A percentile compares a stretch with the other conserved stretches of the same genome.
Evolutionary conservation across 129 eudicot species (phyloP).

Genomic region (Chrysanthemum makinoi): DNA sequence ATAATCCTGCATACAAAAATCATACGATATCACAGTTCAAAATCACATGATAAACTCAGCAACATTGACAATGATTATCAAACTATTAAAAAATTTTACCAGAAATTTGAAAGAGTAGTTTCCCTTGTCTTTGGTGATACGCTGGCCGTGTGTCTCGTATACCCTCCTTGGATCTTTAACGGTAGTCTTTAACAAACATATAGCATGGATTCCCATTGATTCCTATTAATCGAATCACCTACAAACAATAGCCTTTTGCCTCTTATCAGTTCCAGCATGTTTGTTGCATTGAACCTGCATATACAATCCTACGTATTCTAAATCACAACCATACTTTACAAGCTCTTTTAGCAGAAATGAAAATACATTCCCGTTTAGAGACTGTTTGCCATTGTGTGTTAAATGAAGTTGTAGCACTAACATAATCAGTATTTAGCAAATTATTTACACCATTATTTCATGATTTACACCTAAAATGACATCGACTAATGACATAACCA

Average conservation of each 20-base stretch:
- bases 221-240: constrained; percentile 94
- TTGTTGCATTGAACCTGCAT: constrained; percentile 72
- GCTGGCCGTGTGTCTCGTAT: constrained; percentile 67
- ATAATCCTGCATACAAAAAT: constrained; percentile 51
- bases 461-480: no score
- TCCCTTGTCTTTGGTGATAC: constrained; percentile 75
- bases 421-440: no score
- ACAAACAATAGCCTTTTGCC: constrained; percentile 89
- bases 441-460: no score
- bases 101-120: constrained; percentile 79
- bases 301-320: neutral
- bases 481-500: no score
- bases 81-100: constrained; percentile 35
- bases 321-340: constrained; percentile 7
- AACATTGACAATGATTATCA: neutral
- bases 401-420: no score
- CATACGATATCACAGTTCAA: neutral
- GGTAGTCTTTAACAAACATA: constrained; percentile 77
- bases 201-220: constrained; percentile 97
- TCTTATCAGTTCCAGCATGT: constrained; percentile 70
- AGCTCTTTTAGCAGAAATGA: neutral
- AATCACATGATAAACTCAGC: neutral
- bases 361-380: neutral
- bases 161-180: constrained; percentile 68
- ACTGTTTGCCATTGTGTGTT: no score